Evolutionary conservation across 805 yeast genomes (phyloP).

Genomic region (Candida golubevii): DNA sequence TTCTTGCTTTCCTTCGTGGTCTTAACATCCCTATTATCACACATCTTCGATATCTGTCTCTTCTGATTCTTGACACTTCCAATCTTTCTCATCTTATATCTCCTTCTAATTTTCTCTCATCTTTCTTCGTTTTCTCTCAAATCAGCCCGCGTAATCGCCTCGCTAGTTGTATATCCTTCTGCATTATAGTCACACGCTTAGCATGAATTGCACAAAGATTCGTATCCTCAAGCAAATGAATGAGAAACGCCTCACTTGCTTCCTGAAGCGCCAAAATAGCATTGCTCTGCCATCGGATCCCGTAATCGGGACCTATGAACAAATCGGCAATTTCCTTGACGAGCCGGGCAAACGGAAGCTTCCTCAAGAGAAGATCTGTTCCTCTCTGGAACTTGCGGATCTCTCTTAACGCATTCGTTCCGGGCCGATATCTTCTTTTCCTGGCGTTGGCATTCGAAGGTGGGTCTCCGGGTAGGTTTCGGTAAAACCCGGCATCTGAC

Average conservation of each 20-base stretch:
- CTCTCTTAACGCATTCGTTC: constrained; percentile 63
- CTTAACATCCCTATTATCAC: too few relatives aligned
- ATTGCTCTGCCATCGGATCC: constrained; percentile 72
- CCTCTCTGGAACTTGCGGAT: constrained; percentile 64
- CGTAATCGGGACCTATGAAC: constrained; percentile 49
- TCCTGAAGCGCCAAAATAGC: constrained; percentile 77
- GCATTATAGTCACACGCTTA: constrained; percentile 80
- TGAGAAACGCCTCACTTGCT: constrained; percentile 74
- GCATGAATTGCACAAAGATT: constrained; percentile 76
- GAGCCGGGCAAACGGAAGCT: constrained; percentile 73
- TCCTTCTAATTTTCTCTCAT: too few relatives aligned
- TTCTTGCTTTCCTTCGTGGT: too few relatives aligned
- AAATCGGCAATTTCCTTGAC: constrained; percentile 70
- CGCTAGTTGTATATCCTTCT: constrained; percentile 75
- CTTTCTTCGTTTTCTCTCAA: not conserved
- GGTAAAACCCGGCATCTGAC: constrained; percentile 33
- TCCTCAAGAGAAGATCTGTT: constrained; percentile 63
- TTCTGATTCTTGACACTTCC: too few relatives aligned
- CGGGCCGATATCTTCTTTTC: constrained; percentile 51
- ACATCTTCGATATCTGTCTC: too few relatives aligned
- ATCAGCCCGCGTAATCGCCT: constrained; percentile 64
- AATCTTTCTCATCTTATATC: too few relatives aligned
- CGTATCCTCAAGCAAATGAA: constrained; percentile 72
- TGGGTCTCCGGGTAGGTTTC: constrained; percentile 57
- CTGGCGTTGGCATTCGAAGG: constrained; percentile 22